These are phyloP conservation scores for Trichoderma koningiopsis DNA, from an alignment of 2,329 filamentous ascomycete genomes.

Conservation along the genomic window DNA sequence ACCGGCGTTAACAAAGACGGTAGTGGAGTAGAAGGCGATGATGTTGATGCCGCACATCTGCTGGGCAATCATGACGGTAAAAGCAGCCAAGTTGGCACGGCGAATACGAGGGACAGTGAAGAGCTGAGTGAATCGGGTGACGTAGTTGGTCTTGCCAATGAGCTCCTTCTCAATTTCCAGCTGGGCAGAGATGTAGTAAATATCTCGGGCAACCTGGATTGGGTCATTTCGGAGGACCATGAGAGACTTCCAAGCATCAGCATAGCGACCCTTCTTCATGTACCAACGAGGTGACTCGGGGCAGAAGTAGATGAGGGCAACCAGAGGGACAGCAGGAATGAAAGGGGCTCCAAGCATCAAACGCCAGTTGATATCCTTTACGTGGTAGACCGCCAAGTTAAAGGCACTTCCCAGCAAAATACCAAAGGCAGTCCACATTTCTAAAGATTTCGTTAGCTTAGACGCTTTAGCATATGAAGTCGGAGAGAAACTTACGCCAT, in stretches of 20 bases:
- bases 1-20: conserved; percentile 60
- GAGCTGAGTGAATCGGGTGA: conserved; percentile 58
- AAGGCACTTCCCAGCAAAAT: conserved; percentile 49
- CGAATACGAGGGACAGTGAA: conserved; percentile 70
- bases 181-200: conserved; percentile 56
- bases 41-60: conserved; percentile 72
- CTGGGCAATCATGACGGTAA: conserved; percentile 78
- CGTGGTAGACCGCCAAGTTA: conserved; percentile 37
- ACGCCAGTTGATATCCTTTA: conserved; percentile 40
- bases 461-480: not conserved
- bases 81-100: conserved; percentile 73
- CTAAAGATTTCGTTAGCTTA: conserved; percentile 37
- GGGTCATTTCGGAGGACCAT: conserved; percentile 52
- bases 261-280: conserved; percentile 65
- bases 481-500: conserved; percentile 53
- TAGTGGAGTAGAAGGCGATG: conserved; percentile 73
- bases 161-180: conserved; percentile 46
- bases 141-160: conserved; percentile 43
- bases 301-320: conserved; percentile 60
- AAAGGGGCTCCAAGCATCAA: conserved; percentile 63
- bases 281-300: conserved; percentile 66
- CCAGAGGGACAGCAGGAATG: conserved; percentile 56
- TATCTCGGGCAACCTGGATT: conserved; percentile 60
- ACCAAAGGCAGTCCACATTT: conserved; percentile 64
- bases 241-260: conserved; percentile 61